Evolutionary conservation across 495 filamentous ascomycete species (phyloP).

Genomic region (Neurospora sp.): DNA sequence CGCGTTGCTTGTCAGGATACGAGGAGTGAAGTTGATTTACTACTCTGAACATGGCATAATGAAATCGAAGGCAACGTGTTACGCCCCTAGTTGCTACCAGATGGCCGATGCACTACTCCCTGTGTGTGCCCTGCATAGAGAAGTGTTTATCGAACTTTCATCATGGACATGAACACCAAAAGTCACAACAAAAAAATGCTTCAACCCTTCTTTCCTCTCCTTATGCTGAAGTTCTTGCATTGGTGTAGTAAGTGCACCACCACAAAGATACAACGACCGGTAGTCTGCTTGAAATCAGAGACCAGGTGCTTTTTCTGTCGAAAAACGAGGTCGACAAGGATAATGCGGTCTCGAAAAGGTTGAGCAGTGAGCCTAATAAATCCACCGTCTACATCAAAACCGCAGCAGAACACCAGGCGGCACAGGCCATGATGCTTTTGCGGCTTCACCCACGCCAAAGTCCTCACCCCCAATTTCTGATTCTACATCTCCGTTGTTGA

Average conservation of each 20-base stretch:
- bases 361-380: neutral
- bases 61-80: neutral
- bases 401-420: neutral
- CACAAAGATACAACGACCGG: neutral
- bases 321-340: neutral
- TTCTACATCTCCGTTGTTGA: neutral
- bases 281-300: neutral
- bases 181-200: neutral
- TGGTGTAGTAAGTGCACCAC: neutral
- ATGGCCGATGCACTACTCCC: neutral
- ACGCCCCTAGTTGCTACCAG: neutral
- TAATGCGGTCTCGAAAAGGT: neutral
- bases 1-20: neutral
- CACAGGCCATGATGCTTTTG: neutral
- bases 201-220: neutral
- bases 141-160: neutral
- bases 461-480: neutral
- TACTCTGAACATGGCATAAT: neutral
- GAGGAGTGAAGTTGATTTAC: neutral
- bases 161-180: neutral
- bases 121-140: neutral
- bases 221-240: neutral
- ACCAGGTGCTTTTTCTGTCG: neutral
- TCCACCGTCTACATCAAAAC: neutral
- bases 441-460: neutral